A percentile compares a stretch with the other conserved stretches of the same genome.
Evolutionary conservation across 1,139 yeast genomes (phyloP).

Genomic region (Pneumocystis sp.): DNA sequence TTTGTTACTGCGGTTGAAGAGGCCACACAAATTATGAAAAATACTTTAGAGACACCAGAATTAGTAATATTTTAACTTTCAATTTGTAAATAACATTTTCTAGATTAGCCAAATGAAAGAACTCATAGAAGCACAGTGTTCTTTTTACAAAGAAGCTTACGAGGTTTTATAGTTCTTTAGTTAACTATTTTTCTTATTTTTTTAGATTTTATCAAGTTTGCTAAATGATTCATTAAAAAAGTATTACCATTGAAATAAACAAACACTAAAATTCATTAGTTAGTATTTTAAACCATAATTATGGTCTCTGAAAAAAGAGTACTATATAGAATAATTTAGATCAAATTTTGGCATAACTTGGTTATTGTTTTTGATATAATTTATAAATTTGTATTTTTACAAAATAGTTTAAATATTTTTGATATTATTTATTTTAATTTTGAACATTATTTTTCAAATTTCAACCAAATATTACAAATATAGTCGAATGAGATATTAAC

Average conservation of each 20-base stretch:
- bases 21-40: constrained; percentile 72
- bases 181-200: neutral
- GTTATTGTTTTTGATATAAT: neutral
- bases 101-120: neutral
- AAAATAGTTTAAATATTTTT: neutral
- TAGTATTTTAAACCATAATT: neutral
- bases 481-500: constrained; percentile 29
- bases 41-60: constrained; percentile 59
- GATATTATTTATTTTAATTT: neutral
- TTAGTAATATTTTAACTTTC: constrained; percentile 25
- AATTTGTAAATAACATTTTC: neutral
- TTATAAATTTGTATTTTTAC: neutral
- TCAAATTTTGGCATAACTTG: neutral
- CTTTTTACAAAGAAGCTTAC: neutral
- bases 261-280: neutral
- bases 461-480: neutral
- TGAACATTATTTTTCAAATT: neutral
- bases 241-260: neutral
- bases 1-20: constrained; percentile 85
- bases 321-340: neutral
- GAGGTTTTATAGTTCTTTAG: neutral
- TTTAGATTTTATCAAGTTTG: neutral
- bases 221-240: neutral
- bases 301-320: neutral
- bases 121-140: neutral